These are phyloP conservation scores for Phaseolus coccineus DNA, from an alignment of 331 rosid genomes.

Conservation along the genomic window DNA sequence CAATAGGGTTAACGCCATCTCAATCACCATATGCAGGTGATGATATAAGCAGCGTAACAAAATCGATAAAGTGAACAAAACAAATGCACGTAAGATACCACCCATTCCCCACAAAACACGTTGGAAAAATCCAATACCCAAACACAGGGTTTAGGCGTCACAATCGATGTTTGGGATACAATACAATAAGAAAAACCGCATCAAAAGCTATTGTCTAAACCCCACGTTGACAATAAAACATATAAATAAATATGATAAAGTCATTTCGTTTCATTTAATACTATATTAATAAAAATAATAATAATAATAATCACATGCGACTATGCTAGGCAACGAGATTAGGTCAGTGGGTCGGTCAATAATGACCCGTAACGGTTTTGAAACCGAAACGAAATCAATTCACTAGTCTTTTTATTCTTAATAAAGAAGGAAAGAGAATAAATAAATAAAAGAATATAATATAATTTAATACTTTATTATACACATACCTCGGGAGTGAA, in stretches of 20 bases:
- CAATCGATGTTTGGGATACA: background rate
- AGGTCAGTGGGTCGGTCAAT: background rate
- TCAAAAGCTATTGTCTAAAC: background rate
- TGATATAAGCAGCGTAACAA: background rate
- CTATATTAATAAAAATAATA: background rate
- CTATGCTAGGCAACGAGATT: background rate
- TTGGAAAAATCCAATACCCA: conserved; percentile 1
- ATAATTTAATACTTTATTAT: background rate
- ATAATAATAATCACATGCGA: background rate
- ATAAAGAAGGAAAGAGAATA: background rate
- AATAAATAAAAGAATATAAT: background rate
- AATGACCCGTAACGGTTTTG: conserved; percentile 5
- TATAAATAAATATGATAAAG: background rate
- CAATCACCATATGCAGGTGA: conserved; percentile 17
- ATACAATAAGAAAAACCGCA: background rate
- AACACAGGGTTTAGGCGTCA: background rate
- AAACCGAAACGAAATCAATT: background rate
- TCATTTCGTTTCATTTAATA: background rate
- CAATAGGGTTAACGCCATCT: conserved; percentile 9
- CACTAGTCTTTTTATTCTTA: background rate
- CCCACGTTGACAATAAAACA: background rate
- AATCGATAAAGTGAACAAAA: conserved; percentile 12
- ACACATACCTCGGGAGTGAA: conserved; percentile 68
- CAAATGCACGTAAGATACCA: background rate
- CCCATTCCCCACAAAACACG: conserved; percentile 11